Conservation (phyloP, 2,329 filamentous ascomycete species). For the Apiospora pterosperma region DNA sequence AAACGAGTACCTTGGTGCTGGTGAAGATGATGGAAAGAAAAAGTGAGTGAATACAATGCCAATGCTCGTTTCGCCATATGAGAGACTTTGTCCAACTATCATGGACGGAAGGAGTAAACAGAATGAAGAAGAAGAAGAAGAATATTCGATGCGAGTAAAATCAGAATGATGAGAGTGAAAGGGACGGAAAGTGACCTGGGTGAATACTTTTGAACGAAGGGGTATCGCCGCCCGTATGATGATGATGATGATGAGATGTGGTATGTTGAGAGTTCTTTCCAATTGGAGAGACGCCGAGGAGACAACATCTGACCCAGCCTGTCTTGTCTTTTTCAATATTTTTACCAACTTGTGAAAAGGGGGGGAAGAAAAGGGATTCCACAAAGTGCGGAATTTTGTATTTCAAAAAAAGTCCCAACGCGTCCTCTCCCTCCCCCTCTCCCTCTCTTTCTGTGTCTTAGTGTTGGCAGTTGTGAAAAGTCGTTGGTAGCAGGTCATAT, state of each 20-base stretch:
- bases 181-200: not conserved
- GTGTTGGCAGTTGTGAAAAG: not conserved
- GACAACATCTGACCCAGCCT: not conserved
- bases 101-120: not conserved
- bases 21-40: not conserved
- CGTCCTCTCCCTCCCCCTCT: not conserved
- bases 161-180: not conserved
- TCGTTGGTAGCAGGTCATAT: not conserved
- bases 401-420: not conserved
- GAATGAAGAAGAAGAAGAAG: not conserved
- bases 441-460: not conserved
- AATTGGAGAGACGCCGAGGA: not conserved
- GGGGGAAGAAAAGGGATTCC: not conserved
- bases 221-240: not conserved
- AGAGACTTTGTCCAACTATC: not conserved
- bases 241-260: not conserved
- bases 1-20: not conserved
- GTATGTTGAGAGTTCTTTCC: not conserved
- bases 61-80: not conserved
- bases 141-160: not conserved
- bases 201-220: not conserved
- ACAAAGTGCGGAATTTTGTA: not conserved
- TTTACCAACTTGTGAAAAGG: not conserved
- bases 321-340: not conserved
- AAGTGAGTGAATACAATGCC: not conserved